Evolutionary conservation across 306 rosid species (phyloP).

Genomic region (Vigna radiata): DNA sequence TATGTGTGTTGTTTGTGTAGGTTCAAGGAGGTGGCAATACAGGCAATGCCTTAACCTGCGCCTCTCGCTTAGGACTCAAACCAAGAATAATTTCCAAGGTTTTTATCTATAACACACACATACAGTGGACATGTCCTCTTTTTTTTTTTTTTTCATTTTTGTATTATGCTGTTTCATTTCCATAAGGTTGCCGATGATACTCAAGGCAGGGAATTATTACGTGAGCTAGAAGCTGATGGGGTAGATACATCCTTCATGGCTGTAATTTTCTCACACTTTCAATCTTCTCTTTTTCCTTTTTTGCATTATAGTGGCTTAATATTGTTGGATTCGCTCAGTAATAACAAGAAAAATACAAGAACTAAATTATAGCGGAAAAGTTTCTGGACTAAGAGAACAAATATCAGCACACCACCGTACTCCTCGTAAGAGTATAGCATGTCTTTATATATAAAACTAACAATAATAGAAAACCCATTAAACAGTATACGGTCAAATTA

Average conservation of each 20-base stretch:
- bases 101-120: background rate
- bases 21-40: slow-evolving; percentile 88
- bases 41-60: slow-evolving; percentile 80
- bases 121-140: background rate
- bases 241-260: slow-evolving; percentile 74
- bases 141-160: background rate
- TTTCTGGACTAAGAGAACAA: no score
- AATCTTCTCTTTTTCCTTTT: slow-evolving; percentile 10
- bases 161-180: background rate
- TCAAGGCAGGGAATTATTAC: slow-evolving; percentile 70
- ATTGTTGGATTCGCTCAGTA: background rate
- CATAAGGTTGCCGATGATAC: slow-evolving; percentile 75
- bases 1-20: slow-evolving; percentile 48
- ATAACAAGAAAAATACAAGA: no score
- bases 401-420: no score
- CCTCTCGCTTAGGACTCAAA: slow-evolving; percentile 74
- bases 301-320: background rate
- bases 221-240: slow-evolving; percentile 73
- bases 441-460: no score
- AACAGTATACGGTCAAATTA: no score
- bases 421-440: no score
- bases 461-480: no score
- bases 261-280: slow-evolving; percentile 51
- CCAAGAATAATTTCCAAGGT: slow-evolving; percentile 87
- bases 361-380: no score